These are phyloP conservation scores for Ceratocystis papillata DNA, from an alignment of 2,329 filamentous ascomycete genomes.

Conservation along the genomic window DNA sequence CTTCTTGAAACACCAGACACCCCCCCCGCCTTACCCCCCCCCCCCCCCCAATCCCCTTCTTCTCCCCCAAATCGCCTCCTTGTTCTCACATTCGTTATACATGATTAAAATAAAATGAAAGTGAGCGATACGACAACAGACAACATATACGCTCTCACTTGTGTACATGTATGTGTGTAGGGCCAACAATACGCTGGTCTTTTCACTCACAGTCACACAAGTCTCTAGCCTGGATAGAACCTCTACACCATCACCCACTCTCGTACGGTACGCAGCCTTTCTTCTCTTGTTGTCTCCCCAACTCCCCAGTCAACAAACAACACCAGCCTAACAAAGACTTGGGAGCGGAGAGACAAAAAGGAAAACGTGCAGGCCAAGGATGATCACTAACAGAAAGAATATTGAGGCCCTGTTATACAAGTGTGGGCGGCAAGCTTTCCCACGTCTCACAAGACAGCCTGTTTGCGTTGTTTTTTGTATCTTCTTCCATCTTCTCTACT, in stretches of 20 bases:
- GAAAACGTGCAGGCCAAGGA: neutral
- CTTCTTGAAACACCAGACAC: constrained; percentile 2
- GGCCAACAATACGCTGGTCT: neutral
- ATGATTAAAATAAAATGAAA: neutral
- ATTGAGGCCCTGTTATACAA: constrained; percentile 3
- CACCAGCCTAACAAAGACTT: too few relatives aligned
- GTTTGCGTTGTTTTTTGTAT: constrained; percentile 4
- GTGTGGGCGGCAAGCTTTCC: neutral
- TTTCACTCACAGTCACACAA: neutral
- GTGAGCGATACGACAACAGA: neutral
- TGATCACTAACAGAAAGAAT: neutral
- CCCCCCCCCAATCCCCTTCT: too few relatives aligned
- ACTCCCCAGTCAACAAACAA: too few relatives aligned
- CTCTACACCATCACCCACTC: neutral
- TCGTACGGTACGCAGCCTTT: neutral
- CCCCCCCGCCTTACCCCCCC: neutral
- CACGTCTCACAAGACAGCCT: constrained; percentile 5
- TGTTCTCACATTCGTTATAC: neutral
- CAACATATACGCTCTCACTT: neutral
- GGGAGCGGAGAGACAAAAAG: neutral
- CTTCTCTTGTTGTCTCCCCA: neutral
- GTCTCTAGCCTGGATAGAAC: neutral
- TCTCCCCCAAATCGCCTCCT: too few relatives aligned
- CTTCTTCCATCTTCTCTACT: neutral
- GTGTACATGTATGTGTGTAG: neutral